A percentile compares a stretch with the other conserved stretches of the same genome.
phyloP scores from a whole-genome alignment of 2,329 filamentous ascomycete species.

The Aspergillus luchuensis region DNA sequence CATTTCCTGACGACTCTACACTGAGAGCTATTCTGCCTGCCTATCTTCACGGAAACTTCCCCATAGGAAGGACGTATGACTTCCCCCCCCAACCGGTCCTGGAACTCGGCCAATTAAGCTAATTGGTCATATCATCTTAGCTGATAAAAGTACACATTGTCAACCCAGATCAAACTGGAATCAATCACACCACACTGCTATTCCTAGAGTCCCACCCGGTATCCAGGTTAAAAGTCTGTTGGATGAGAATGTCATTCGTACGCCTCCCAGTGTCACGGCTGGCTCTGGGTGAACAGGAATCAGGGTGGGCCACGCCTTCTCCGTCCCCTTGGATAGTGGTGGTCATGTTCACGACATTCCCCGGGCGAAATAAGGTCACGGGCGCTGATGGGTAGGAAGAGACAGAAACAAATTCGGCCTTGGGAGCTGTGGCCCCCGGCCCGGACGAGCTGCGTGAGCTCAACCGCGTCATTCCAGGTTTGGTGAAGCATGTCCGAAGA shows the following conservation, averaged over 20 bases:
- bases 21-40: no score
- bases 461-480: not conserved
- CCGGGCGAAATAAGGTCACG: not conserved
- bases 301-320: not conserved
- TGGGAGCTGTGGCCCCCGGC: not conserved
- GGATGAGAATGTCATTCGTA: not conserved
- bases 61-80: no score
- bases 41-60: no score
- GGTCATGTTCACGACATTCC: not conserved
- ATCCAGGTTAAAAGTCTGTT: not conserved
- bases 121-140: no score
- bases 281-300: not conserved
- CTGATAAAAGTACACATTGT: not conserved
- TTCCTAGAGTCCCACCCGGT: not conserved
- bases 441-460: not conserved
- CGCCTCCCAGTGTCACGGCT: not conserved
- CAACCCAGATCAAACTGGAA: no score
- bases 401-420: not conserved
- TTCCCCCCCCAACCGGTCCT: no score
- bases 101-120: no score
- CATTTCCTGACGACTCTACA: no score
- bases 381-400: not conserved
- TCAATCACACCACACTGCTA: not conserved
- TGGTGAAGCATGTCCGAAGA: not conserved
- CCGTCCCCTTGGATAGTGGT: not conserved